Conservation (phyloP, 139 green algal species). For the Chlorella sp. region DNA sequence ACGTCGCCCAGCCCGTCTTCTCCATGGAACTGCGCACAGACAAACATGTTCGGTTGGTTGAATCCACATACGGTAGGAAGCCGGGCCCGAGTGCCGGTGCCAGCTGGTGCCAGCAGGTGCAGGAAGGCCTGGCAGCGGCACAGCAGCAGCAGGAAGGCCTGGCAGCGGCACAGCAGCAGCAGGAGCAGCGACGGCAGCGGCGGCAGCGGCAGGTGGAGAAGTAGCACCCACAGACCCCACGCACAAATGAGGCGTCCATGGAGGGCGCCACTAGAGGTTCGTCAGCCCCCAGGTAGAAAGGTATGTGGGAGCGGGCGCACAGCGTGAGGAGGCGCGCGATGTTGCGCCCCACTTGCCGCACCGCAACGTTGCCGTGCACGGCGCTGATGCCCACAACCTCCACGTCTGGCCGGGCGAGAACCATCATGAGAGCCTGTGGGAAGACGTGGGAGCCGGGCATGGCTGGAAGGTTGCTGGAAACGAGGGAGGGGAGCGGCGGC, state of each 20-base stretch:
- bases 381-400: not conserved
- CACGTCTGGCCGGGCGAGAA: not conserved
- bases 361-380: constrained; percentile 5
- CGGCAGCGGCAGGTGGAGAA: no score
- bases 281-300: not conserved
- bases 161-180: no score
- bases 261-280: constrained; percentile 2
- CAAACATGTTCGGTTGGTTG: not conserved
- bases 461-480: not conserved
- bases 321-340: constrained; percentile 8
- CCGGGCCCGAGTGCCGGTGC: no score
- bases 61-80: no score
- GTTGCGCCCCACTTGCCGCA: not conserved
- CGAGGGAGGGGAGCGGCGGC: not conserved
- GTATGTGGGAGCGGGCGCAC: not conserved
- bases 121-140: no score
- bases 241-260: constrained; percentile 22
- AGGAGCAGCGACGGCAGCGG: no score
- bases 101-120: no score
- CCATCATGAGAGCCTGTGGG: constrained; percentile 10
- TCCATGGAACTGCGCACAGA: constrained; percentile 3
- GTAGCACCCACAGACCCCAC: not conserved
- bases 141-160: no score
- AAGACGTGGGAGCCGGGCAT: not conserved
- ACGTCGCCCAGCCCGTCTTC: constrained; percentile 6